phyloP scores from a whole-genome alignment of 257 asterid genomes.

The Solanum medicagineum region DNA sequence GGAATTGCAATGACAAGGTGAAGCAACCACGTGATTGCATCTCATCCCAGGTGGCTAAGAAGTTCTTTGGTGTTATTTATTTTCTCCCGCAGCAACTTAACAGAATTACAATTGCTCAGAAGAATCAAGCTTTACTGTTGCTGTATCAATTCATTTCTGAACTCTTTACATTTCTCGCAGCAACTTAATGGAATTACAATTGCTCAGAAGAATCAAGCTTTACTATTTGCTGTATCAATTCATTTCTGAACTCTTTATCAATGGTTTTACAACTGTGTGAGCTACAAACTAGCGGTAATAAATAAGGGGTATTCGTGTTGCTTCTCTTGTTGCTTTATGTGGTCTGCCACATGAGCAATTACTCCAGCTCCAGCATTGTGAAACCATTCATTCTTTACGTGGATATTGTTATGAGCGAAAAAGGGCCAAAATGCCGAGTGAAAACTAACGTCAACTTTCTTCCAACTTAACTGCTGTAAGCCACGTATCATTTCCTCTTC shows the following conservation, averaged over 20 bases:
- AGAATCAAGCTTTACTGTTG: background rate
- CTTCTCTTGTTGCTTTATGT: slow-evolving; percentile 60
- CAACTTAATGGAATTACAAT: background rate
- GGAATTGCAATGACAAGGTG: background rate
- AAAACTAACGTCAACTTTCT: slow-evolving; percentile 78
- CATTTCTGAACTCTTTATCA: background rate
- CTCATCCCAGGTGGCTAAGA: background rate
- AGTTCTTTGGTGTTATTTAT: background rate
- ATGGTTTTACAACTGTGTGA: background rate
- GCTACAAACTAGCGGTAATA: slow-evolving; percentile 53
- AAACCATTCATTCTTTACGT: slow-evolving; percentile 78
- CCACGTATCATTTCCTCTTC: slow-evolving; percentile 90
- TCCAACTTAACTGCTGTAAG: slow-evolving; percentile 75
- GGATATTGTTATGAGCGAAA: slow-evolving; percentile 79
- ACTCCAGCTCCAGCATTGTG: slow-evolving; percentile 84
- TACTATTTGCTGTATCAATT: background rate
- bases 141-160: background rate
- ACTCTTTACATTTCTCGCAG: background rate
- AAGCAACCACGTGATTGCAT: background rate
- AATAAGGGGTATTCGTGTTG: slow-evolving; percentile 29
- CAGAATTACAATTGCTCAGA: background rate
- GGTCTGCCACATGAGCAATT: slow-evolving; percentile 71
- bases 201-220: background rate
- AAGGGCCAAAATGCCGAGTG: slow-evolving; percentile 77
- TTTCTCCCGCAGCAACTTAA: background rate